Evolutionary conservation across 352 stramenopile species (phyloP).

Genomic region (Phytophthora chlamydospora): DNA sequence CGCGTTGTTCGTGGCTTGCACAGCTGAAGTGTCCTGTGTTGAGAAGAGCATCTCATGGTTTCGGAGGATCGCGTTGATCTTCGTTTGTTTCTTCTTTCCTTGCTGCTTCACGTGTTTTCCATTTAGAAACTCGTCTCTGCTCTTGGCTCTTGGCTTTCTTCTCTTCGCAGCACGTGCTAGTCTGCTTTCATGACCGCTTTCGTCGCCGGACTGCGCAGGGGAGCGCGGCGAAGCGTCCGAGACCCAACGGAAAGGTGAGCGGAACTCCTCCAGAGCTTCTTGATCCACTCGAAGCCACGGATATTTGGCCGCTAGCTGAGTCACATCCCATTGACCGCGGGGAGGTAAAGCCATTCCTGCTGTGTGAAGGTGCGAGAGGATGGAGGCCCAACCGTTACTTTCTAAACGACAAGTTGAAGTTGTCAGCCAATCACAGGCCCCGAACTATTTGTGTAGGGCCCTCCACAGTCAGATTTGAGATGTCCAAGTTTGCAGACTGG

Average conservation of each 20-base stretch:
- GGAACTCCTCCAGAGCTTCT: slow-evolving; percentile 68
- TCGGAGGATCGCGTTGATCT: slow-evolving; percentile 8
- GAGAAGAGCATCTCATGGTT: slow-evolving; percentile 25
- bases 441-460: slow-evolving; percentile 13
- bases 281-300: slow-evolving; percentile 76
- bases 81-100: slow-evolving; percentile 10
- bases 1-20: slow-evolving; percentile 14
- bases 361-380: background rate
- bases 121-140: slow-evolving; percentile 1
- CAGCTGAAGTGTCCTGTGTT: background rate
- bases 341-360: slow-evolving; percentile 26
- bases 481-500: slow-evolving; percentile 40
- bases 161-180: background rate
- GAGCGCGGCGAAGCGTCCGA: slow-evolving; percentile 13
- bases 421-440: slow-evolving; percentile 13
- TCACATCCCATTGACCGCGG: slow-evolving; percentile 55
- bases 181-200: background rate
- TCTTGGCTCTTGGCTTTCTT: background rate
- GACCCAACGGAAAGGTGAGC: slow-evolving; percentile 63
- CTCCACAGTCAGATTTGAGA: background rate
- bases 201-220: slow-evolving; percentile 9
- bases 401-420: slow-evolving; percentile 23
- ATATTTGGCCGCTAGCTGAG: slow-evolving; percentile 68
- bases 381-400: slow-evolving; percentile 17
- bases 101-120: background rate